phyloP scores from a whole-genome alignment of 805 yeast species.

The Cyberlindnera amylophila region DNA sequence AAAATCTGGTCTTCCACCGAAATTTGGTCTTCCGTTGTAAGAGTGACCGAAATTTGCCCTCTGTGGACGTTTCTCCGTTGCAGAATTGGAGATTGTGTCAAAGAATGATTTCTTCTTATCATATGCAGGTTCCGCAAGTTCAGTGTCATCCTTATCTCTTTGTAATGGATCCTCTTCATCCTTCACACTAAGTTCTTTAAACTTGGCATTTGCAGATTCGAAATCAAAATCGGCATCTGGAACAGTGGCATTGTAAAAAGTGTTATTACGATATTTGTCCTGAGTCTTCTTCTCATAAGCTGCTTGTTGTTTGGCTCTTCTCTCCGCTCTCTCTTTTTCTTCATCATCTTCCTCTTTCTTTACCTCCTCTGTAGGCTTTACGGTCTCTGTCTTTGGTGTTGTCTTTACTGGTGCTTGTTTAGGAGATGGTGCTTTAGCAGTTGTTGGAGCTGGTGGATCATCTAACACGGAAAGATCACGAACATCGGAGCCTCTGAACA shows the following conservation, averaged over 20 bases:
- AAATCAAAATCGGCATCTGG: slow-evolving; percentile 72
- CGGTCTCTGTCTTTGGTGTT: background rate
- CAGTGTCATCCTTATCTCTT: background rate
- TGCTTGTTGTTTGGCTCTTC: slow-evolving; percentile 7
- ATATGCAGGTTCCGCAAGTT: slow-evolving; percentile 42
- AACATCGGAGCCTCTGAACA: slow-evolving; percentile 89
- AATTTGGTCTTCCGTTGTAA: slow-evolving; percentile 14
- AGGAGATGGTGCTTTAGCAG: slow-evolving; percentile 8
- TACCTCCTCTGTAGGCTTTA: background rate
- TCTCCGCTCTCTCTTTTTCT: slow-evolving; percentile 1
- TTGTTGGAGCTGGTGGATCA: slow-evolving; percentile 37
- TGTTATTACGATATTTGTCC: slow-evolving; percentile 7
- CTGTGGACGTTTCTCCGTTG: slow-evolving; percentile 40
- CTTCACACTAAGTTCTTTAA: slow-evolving; percentile 35
- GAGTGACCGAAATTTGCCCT: slow-evolving; percentile 10
- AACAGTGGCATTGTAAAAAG: slow-evolving; percentile 30
- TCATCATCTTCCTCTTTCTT: slow-evolving; percentile 4
- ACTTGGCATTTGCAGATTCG: slow-evolving; percentile 67
- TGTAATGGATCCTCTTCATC: slow-evolving; percentile 6
- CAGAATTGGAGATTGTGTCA: slow-evolving; percentile 75
- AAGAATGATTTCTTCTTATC: slow-evolving; percentile 84
- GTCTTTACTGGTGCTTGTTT: background rate
- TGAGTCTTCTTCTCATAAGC: slow-evolving; percentile 10
- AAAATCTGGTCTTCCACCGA: slow-evolving; percentile 5
- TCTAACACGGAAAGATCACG: slow-evolving; percentile 85